phyloP scores from a whole-genome alignment of 2,329 filamentous ascomycete species.

The Blastomyces emzantsi region DNA sequence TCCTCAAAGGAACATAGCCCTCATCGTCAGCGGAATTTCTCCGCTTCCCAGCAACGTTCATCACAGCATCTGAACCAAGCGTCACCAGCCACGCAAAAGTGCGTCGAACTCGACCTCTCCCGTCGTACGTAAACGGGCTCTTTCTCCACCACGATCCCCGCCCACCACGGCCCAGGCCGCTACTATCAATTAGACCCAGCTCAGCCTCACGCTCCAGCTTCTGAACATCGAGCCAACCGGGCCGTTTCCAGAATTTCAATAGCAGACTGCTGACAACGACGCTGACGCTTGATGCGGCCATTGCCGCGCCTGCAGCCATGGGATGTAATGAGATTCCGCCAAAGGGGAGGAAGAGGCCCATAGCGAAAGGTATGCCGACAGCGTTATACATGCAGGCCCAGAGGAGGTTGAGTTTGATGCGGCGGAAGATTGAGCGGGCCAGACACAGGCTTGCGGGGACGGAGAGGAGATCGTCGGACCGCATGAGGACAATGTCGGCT shows the following conservation, averaged over 20 bases:
- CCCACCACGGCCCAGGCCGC: constrained; percentile 14
- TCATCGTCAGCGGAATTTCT: constrained; percentile 24
- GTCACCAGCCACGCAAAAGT: constrained; percentile 18
- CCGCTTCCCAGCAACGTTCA: constrained; percentile 23
- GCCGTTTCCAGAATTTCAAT: constrained; percentile 77
- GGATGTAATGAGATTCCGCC: constrained; percentile 75
- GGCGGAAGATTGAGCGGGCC: constrained; percentile 72
- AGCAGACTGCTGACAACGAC: constrained; percentile 78
- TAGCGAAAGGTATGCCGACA: constrained; percentile 86
- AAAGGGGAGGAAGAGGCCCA: constrained; percentile 89
- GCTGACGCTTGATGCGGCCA: constrained; percentile 83
- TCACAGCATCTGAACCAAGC: constrained; percentile 22
- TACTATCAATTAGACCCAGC: constrained; percentile 20
- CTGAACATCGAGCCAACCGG: constrained; percentile 74
- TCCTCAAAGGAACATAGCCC: constrained; percentile 40
- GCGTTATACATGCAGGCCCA: constrained; percentile 94
- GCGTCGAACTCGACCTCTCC: neutral
- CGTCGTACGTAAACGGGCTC: constrained; percentile 16
- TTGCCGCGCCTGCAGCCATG: constrained; percentile 88
- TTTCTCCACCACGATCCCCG: constrained; percentile 27
- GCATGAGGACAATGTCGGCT: constrained; percentile 92
- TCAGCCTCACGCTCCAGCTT: constrained; percentile 50
- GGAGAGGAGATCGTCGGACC: constrained; percentile 79
- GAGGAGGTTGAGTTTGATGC: constrained; percentile 86
- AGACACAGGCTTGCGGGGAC: constrained; percentile 82